These are phyloP conservation scores for Malus sieversii DNA, from an alignment of 306 rosid species.

Conservation along the genomic window DNA sequence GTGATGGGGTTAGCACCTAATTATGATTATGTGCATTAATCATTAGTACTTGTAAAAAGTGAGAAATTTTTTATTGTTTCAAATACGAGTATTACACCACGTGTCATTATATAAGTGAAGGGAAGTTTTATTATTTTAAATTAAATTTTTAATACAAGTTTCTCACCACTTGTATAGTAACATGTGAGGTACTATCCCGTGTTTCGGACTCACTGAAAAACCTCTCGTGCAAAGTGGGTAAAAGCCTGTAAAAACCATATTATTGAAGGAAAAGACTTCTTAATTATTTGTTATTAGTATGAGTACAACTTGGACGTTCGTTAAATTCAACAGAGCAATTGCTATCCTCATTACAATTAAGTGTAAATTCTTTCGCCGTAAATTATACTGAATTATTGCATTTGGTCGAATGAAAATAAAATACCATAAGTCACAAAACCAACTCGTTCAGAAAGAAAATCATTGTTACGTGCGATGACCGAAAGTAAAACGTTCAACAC, in stretches of 20 bases:
- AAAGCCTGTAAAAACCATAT: not conserved
- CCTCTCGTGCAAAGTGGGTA: not conserved
- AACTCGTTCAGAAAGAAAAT: too few relatives aligned
- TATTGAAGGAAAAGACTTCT: not conserved
- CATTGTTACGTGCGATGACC: not conserved
- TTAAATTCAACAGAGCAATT: too few relatives aligned
- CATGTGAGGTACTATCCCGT: rapidly evolving
- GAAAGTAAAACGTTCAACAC: not conserved
- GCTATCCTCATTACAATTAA: too few relatives aligned
- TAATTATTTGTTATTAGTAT: too few relatives aligned
- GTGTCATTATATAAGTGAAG: too few relatives aligned
- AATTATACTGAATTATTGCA: not conserved
- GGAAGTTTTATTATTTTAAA: too few relatives aligned
- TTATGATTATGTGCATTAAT: not conserved
- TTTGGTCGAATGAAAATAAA: not conserved
- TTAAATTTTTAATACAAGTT: too few relatives aligned
- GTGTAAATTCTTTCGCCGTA: not conserved
- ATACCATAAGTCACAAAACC: not conserved
- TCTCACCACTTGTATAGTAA: too few relatives aligned
- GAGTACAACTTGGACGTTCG: not conserved
- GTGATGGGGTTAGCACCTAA: not conserved
- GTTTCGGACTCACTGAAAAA: too few relatives aligned
- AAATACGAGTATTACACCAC: rapidly evolving
- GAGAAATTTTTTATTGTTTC: too few relatives aligned
- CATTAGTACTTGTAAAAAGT: not conserved